Evolutionary conservation across 2,329 filamentous ascomycete genomes (phyloP).

Genomic region (Rosellinia necatrix): DNA sequence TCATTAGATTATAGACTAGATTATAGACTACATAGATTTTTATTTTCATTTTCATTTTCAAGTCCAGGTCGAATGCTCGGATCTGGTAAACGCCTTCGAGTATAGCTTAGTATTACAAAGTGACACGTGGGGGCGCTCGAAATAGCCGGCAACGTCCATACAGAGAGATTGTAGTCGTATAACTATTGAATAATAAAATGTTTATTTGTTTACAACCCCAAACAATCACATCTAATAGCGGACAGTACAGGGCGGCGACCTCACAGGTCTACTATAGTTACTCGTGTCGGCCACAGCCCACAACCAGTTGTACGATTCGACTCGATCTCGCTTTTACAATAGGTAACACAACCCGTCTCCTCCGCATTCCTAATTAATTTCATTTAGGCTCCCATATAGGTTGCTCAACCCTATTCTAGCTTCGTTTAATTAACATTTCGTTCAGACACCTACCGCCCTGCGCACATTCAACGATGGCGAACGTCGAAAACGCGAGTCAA

Average conservation of each 20-base stretch:
- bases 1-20: constrained; percentile 3
- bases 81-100: no score
- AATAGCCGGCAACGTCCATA: background rate
- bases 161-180: background rate
- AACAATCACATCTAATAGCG: background rate
- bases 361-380: background rate
- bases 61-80: no score
- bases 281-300: background rate
- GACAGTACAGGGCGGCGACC: background rate
- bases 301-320: no score
- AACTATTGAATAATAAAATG: background rate
- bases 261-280: background rate
- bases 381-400: background rate
- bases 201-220: constrained; percentile 2
- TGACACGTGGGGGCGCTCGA: background rate
- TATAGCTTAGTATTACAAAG: no score
- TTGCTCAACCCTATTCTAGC: background rate
- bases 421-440: no score
- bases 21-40: background rate
- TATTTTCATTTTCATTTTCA: background rate
- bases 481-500: background rate
- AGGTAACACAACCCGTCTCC: background rate
- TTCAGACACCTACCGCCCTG: background rate
- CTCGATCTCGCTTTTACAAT: background rate
- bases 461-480: background rate